These are phyloP conservation scores for Ochetophila trinervis DNA, from an alignment of 306 rosid species.

Conservation along the genomic window DNA sequence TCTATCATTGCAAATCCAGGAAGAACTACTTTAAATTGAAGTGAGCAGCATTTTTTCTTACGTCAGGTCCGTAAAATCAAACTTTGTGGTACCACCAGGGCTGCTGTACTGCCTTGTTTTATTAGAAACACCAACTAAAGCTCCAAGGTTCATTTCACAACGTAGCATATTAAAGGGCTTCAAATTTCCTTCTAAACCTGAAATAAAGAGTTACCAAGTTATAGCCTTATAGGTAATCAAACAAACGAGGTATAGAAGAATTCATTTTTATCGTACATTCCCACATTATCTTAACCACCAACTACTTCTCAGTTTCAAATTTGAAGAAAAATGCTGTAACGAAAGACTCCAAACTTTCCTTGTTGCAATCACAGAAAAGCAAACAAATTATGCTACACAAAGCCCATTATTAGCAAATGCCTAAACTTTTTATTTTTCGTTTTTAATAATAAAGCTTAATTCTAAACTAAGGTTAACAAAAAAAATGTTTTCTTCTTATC, in stretches of 20 bases:
- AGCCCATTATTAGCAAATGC: not conserved
- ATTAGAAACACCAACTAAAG: conserved; percentile 32
- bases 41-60: conserved; percentile 36
- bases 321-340: not conserved
- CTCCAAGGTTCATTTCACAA: conserved; percentile 34
- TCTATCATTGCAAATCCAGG: conserved; percentile 8
- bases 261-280: not conserved
- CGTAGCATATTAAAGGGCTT: conserved; percentile 17
- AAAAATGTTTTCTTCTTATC: not conserved
- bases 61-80: conserved; percentile 75
- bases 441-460: not conserved
- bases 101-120: conserved; percentile 45
- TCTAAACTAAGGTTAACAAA: conserved; percentile 5
- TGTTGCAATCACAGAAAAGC: not conserved
- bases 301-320: not conserved
- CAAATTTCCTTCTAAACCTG: conserved; percentile 39
- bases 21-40: conserved; percentile 9
- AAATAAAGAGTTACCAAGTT: not conserved
- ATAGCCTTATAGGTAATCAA: not conserved
- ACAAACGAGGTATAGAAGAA: not conserved
- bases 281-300: not conserved
- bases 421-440: not conserved
- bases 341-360: not conserved
- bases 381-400: not conserved
- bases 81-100: conserved; percentile 30